Evolutionary conservation across 345 rosid genomes (phyloP).

Genomic region (Clausena lansium): DNA sequence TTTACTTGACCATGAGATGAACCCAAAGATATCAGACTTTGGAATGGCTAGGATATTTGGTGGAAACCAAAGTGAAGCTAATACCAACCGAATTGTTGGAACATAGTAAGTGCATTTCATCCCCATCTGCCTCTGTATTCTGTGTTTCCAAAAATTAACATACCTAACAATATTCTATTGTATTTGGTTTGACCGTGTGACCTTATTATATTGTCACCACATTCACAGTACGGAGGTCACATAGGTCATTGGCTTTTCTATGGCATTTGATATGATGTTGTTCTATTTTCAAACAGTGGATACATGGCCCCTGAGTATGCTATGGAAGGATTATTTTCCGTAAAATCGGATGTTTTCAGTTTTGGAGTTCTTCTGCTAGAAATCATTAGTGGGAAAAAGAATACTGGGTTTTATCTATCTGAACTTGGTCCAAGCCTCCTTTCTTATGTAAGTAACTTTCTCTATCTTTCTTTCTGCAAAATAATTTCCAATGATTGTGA

Average conservation of each 20-base stretch:
- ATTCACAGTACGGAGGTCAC: no score
- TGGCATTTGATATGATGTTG: no score
- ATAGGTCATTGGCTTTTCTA: no score
- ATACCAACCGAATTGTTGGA: not conserved
- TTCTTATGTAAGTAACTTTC: not conserved
- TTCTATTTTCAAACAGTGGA: not conserved
- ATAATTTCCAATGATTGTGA: not conserved
- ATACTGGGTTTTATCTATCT: not conserved
- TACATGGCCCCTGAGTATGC: not conserved
- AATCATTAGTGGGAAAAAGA: not conserved
- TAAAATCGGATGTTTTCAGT: not conserved
- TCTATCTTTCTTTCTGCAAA: not conserved
- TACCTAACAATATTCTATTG: no score
- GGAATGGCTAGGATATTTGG: slow-evolving; percentile 4
- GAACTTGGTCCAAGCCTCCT: not conserved
- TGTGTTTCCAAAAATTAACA: no score
- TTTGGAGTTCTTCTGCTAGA: not conserved
- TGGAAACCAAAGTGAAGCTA: not conserved
- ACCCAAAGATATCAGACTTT: slow-evolving; percentile 1
- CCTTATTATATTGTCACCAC: no score
- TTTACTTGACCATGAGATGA: not conserved
- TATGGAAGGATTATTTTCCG: not conserved
- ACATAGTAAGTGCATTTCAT: not conserved
- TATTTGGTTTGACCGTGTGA: no score
- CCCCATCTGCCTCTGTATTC: not conserved